These are phyloP conservation scores for Phytophthora crassamura DNA, from an alignment of 352 stramenopile species.

Conservation along the genomic window DNA sequence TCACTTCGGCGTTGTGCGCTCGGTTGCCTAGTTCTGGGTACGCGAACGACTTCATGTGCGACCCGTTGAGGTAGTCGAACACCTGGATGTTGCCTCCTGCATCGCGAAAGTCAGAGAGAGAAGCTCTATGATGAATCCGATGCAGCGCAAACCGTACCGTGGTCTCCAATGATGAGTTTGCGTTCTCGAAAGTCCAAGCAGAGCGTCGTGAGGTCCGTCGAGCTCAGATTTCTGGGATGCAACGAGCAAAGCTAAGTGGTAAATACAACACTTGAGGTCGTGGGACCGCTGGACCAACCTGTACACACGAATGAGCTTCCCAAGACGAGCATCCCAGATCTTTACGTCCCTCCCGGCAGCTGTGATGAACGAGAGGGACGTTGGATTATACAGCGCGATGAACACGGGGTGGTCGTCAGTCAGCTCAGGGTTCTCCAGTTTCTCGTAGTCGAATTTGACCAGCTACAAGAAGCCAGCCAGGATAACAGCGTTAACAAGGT, in stretches of 20 bases:
- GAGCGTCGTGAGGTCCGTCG: constrained; percentile 77
- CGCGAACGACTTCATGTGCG: constrained; percentile 87
- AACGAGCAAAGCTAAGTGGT: background rate
- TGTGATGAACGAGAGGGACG: constrained; percentile 89
- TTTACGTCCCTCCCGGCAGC: constrained; percentile 80
- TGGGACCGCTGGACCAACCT: constrained; percentile 44
- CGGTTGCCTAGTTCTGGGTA: constrained; percentile 71
- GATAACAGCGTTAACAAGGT: background rate
- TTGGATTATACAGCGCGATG: constrained; percentile 84
- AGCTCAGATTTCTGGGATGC: constrained; percentile 52
- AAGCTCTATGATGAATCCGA: no score
- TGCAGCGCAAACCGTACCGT: constrained; percentile 44
- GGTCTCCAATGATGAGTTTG: constrained; percentile 89
- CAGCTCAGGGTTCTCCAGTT: constrained; percentile 85
- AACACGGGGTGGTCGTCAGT: constrained; percentile 88
- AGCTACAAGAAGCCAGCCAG: constrained; percentile 34
- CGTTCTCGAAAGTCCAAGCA: constrained; percentile 84
- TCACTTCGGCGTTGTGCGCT: constrained; percentile 79
- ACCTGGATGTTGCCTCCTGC: constrained; percentile 75
- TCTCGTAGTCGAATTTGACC: constrained; percentile 89
- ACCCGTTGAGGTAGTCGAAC: constrained; percentile 91
- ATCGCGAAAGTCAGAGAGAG: no score
- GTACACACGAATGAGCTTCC: constrained; percentile 84
- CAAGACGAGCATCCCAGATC: constrained; percentile 88
- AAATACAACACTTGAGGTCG: background rate